Base-by-base conservation (phyloP, 257 asterid genomes). In the Ajuga chamaepitys region DNA sequence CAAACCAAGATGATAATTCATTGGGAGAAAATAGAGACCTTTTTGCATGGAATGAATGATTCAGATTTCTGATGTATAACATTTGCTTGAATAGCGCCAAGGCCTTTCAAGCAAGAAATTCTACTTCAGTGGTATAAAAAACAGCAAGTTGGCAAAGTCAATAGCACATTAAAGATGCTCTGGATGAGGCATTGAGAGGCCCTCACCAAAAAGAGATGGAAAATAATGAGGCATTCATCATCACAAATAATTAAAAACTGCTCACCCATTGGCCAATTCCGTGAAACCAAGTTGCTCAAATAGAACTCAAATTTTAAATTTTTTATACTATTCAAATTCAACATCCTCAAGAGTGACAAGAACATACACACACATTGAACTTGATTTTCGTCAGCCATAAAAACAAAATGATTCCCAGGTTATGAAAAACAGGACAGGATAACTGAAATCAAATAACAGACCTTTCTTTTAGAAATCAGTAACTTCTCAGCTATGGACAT, bases 401-500 rank as follows among this genome's bases (percentile, higher is more conserved):
- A 26, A 13, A 21, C 8, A 24, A 44, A 56, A 50, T 7, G 13
- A 73, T 35, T n/a, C 58, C 28, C 58, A 47, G 3, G 47, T 22
- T 22, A 67, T 45, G 18, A 21, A 37, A 37, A 66, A 6, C 5
- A 20, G 50, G 18, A 3, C 42, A 32, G 67, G 72, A 54, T 2
- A 46, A 41, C 22, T 13, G 74, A 67, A 65, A 25, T 32, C 9
- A 41, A 58, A 24, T 21, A 66, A 44, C 79, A 77, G 67, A 90
- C 99, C 95, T 90, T 90, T 79, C 80, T 75, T 66, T 86, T 90
- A 51, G 93, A 81, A 44, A 81, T 77, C 83, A 82, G 37, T 28
- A 90, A 24, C 83, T 83, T 94, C 77, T 90, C 96, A 44, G 89
- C 87, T 62, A 94, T 83, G 5, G 99, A 83, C 70, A 90, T 48